Base-by-base conservation (phyloP, 257 asterid genomes). In the Salvia hispanica region DNA sequence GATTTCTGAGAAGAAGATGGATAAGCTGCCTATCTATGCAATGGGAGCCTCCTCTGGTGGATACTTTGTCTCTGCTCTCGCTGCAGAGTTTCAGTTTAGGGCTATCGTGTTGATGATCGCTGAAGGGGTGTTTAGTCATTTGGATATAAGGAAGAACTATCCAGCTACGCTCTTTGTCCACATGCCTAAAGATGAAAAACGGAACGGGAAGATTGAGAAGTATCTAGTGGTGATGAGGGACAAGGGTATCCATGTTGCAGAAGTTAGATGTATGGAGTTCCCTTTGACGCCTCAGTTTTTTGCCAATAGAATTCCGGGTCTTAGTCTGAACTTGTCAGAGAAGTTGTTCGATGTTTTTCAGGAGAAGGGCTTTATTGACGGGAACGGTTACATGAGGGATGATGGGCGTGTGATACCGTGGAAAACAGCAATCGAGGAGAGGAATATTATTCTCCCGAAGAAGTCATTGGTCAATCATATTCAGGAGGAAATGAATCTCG, bases 21-120 rank as follows among this genome's bases (percentile, higher is more conserved):
- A 79, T 44, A 80, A 78, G 47, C 72, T 93, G 77, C 99, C 97
- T 45, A 53, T 88, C 13, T 85, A 84, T 70, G 99, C 92, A 33
- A 67, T 93, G 78, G 97, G 99, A 57, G 99, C 99, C 11, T 90
- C 96, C 0, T 93, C 99, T 0, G 99, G 99, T 63, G 99, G 97
- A 67, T 84, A 90, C 69, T 93, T 93, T 50, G 91, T 93, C 69
- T 93, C 99, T 15, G 84, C 78, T 39, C 91, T 93, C 39, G 97
- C 97, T 8, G 70, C 71, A 0, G 77, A 73, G 75, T 5, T 90
- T 54, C 79, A 60, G 37, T 88, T 93, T 71, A 85, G 76, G 60
- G 79, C 79, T 51, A 83, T 90, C 72, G 72, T 80, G 15, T 18
- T 88, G 68, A 90, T 93, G 99, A 93, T 93, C 42, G 88, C 97